Evolutionary conservation across 345 rosid genomes (phyloP).

Genomic region (Pseudoturritis turrita): DNA sequence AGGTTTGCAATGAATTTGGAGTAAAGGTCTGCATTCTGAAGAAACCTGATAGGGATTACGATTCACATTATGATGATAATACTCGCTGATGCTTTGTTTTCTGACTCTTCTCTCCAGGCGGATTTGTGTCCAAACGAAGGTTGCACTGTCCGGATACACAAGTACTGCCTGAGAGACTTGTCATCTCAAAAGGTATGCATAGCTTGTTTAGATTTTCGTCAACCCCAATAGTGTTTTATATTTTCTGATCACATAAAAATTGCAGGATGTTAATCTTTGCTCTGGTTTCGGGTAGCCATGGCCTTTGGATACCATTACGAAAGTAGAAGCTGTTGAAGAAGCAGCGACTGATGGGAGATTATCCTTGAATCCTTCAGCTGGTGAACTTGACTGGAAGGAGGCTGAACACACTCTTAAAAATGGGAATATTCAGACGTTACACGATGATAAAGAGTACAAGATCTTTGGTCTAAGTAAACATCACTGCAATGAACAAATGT

Average conservation of each 20-base stretch:
- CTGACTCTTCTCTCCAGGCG: constrained; percentile 46
- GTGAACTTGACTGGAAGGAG: too few relatives aligned
- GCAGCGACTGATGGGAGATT: constrained; percentile 28
- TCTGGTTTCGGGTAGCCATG: constrained; percentile 62
- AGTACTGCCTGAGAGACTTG: constrained; percentile 64
- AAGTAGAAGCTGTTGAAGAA: constrained; percentile 48
- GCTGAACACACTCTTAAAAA: too few relatives aligned
- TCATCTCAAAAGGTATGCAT: constrained; percentile 46
- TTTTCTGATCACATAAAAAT: not conserved
- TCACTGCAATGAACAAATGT: too few relatives aligned
- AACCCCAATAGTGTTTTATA: not conserved
- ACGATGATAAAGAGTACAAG: too few relatives aligned
- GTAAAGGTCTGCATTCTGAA: constrained; percentile 53
- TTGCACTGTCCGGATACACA: constrained; percentile 64
- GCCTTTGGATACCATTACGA: constrained; percentile 33
- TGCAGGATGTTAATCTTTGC: constrained; percentile 54
- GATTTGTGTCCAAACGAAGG: constrained; percentile 58
- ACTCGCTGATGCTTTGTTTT: constrained; percentile 4
- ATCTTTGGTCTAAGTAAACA: too few relatives aligned
- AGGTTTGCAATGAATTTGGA: constrained; percentile 88
- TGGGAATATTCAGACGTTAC: too few relatives aligned
- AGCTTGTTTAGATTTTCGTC: not conserved
- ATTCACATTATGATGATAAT: not conserved
- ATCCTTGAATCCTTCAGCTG: too few relatives aligned
- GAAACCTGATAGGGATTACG: not conserved